phyloP scores from a whole-genome alignment of 768 basidiomycete genomes.

The Floccularia luteovirens region DNA sequence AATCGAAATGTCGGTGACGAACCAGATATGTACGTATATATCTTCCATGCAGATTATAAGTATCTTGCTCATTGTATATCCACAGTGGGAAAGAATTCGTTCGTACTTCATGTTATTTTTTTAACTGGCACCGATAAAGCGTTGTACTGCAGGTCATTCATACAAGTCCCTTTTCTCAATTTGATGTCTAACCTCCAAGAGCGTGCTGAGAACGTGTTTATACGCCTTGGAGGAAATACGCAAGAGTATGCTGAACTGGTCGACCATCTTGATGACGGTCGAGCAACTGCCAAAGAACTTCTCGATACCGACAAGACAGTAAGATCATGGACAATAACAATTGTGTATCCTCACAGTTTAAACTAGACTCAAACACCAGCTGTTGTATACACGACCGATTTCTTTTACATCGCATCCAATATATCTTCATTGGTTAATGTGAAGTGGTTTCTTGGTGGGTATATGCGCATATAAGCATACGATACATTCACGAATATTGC shows the following conservation, averaged over 20 bases:
- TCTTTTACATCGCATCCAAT: slow-evolving; percentile 59
- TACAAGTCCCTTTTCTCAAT: slow-evolving; percentile 64
- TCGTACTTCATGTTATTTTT: slow-evolving; percentile 9
- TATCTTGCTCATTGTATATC: neutral
- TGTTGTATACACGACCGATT: slow-evolving; percentile 52
- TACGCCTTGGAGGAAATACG: slow-evolving; percentile 75
- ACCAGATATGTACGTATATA: slow-evolving; percentile 42
- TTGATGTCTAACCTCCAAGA: slow-evolving; percentile 60
- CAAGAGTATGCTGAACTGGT: slow-evolving; percentile 60
- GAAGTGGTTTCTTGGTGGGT: slow-evolving; percentile 53
- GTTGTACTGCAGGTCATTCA: slow-evolving; percentile 27
- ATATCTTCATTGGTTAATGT: slow-evolving; percentile 51
- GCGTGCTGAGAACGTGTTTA: slow-evolving; percentile 50
- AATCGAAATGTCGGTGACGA: slow-evolving; percentile 56
- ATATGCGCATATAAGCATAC: slow-evolving; percentile 1
- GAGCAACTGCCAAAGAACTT: slow-evolving; percentile 17
- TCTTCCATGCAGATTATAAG: neutral
- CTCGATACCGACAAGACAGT: slow-evolving; percentile 12
- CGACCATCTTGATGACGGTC: slow-evolving; percentile 34
- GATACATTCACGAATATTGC: neutral
- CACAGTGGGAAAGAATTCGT: slow-evolving; percentile 50
- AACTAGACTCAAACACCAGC: slow-evolving; percentile 55
- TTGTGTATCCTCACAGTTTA: no score
- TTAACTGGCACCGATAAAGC: slow-evolving; percentile 6
- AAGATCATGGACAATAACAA: no score